Evolutionary conservation across 2,329 filamentous ascomycete species (phyloP).

Genomic region (Colletotrichum scovillei): DNA sequence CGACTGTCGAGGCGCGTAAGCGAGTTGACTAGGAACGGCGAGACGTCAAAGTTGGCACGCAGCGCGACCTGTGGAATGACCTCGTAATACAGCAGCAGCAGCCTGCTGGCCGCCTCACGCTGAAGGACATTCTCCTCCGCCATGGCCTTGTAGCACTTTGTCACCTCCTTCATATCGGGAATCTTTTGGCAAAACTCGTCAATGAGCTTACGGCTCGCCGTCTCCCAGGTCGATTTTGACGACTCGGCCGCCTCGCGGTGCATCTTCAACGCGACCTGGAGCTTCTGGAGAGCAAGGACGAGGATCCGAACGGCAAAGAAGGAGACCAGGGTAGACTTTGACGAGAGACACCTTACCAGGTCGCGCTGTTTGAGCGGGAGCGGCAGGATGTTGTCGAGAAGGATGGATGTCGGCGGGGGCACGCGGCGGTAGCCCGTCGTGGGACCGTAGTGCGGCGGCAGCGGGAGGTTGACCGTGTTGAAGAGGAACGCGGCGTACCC

Average conservation of each 20-base stretch:
- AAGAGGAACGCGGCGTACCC: constrained; percentile 92
- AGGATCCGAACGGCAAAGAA: constrained; percentile 88
- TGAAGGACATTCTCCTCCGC: constrained; percentile 77
- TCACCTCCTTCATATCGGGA: constrained; percentile 84
- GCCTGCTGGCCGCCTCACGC: constrained; percentile 80
- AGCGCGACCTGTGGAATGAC: constrained; percentile 82
- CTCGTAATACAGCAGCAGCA: constrained; percentile 88
- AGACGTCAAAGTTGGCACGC: constrained; percentile 89
- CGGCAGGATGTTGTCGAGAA: constrained; percentile 89
- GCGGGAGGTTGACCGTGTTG: constrained; percentile 78
- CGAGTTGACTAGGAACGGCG: constrained; percentile 76
- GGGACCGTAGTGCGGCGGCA: constrained; percentile 80
- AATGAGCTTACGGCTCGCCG: constrained; percentile 74
- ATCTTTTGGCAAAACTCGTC: constrained; percentile 82
- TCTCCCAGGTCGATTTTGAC: constrained; percentile 69
- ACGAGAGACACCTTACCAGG: constrained; percentile 81
- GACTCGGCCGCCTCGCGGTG: constrained; percentile 60
- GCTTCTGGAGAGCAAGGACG: constrained; percentile 81
- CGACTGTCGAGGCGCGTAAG: constrained; percentile 71
- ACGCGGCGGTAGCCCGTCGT: constrained; percentile 69
- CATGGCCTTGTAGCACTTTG: constrained; percentile 78
- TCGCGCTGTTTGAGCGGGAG: constrained; percentile 84
- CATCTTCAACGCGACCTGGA: constrained; percentile 72
- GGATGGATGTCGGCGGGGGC: constrained; percentile 82
- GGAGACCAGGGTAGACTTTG: constrained; percentile 81